Evolutionary conservation across 2,329 filamentous ascomycete genomes (phyloP).

Genomic region (Aureobasidium pullulans): DNA sequence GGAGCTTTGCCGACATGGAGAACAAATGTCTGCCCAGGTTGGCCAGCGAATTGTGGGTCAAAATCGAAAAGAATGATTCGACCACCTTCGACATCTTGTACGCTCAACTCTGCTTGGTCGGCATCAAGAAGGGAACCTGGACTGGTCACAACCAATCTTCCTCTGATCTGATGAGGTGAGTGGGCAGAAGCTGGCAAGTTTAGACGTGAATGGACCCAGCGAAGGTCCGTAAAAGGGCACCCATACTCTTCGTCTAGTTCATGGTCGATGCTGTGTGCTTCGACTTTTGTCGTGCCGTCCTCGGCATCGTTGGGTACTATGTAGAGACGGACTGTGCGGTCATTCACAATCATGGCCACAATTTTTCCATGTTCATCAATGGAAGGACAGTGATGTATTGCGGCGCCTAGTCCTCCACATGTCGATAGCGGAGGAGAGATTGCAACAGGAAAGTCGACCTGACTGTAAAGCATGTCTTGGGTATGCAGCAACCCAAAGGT

Average conservation of each 20-base stretch:
- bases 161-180: constrained; percentile 19
- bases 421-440: constrained; percentile 31
- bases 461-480: constrained; percentile 28
- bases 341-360: constrained; percentile 32
- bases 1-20: constrained; percentile 29
- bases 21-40: constrained; percentile 30
- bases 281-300: constrained; percentile 24
- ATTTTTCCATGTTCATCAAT: constrained; percentile 31
- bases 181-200: constrained; percentile 19
- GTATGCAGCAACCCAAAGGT: constrained; percentile 30
- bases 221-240: constrained; percentile 29
- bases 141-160: constrained; percentile 29
- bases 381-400: constrained; percentile 29
- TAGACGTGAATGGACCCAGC: constrained; percentile 28
- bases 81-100: constrained; percentile 30
- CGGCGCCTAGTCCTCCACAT: constrained; percentile 29
- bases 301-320: constrained; percentile 25
- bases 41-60: constrained; percentile 28
- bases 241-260: constrained; percentile 32
- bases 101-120: constrained; percentile 23
- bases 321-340: constrained; percentile 30
- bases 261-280: constrained; percentile 32
- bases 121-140: constrained; percentile 28
- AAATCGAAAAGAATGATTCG: constrained; percentile 31
- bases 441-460: constrained; percentile 31